phyloP scores from a whole-genome alignment of 1,284 basidiomycete genomes.

The Agroathelia rolfsii region DNA sequence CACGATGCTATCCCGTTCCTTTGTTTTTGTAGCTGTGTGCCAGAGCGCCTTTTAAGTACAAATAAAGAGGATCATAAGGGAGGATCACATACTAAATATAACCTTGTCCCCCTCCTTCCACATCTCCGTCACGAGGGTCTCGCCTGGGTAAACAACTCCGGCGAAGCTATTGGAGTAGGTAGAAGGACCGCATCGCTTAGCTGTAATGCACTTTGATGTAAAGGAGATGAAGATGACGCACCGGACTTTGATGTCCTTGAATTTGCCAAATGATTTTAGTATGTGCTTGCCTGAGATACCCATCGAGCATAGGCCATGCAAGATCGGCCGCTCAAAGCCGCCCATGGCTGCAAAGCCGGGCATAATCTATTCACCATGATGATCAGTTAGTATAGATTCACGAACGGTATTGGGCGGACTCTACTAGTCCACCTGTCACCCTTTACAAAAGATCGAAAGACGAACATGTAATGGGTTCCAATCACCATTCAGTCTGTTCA shows the following conservation, averaged over 20 bases:
- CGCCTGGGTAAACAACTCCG: constrained; percentile 90
- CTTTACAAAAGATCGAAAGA: constrained; percentile 10
- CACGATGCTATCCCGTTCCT: constrained; percentile 63
- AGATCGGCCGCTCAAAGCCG: constrained; percentile 87
- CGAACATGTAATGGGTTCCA: constrained; percentile 84
- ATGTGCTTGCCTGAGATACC: constrained; percentile 95
- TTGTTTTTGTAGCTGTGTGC: constrained; percentile 58
- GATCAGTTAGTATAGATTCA: no score
- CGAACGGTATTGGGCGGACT: no score
- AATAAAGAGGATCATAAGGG: background rate
- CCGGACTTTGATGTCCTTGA: constrained; percentile 94
- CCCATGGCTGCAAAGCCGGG: constrained; percentile 92
- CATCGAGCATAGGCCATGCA: constrained; percentile 84
- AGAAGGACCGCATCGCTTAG: constrained; percentile 1
- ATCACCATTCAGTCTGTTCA: constrained; percentile 72
- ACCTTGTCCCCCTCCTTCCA: constrained; percentile 95
- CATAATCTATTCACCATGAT: constrained; percentile 76
- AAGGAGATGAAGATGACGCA: constrained; percentile 26
- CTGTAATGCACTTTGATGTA: constrained; percentile 2
- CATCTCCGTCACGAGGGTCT: constrained; percentile 92
- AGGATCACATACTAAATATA: constrained; percentile 67
- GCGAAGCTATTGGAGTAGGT: constrained; percentile 50
- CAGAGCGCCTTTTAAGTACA: background rate
- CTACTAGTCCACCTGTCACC: no score
- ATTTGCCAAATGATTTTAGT: constrained; percentile 77